Base-by-base conservation (phyloP, 352 stramenopile species). In the Pythium sukuiense region DNA sequence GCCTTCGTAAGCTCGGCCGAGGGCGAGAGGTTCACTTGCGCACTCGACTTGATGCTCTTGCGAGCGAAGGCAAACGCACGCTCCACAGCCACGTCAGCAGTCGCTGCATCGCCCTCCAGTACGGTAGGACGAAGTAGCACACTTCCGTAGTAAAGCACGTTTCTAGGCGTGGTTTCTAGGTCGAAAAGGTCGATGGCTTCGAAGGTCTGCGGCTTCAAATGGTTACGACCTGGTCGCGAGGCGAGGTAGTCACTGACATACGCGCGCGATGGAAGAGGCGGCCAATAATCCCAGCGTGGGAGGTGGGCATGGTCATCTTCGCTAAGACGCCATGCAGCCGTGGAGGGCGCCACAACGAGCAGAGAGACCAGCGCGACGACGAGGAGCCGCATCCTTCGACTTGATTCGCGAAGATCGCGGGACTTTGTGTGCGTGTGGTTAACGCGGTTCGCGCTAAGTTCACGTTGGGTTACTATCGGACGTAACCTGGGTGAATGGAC, bases 231-330 rank as follows among this genome's bases (percentile, higher is more conserved):
- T 1, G 85, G 85, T 54, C 72, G 60, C 24, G 85, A 90, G 13
- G 73, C 57, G 52, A 93, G 52, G 41, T 84, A 93, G 35, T 70
- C 72, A 30, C 79, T 87, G 73, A 93, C 90, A 49, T 72, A 72
- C 48, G 75, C 72, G 2, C 62, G 56, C 12, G 63, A 63, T 0
- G 68, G 59, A 35, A 93, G 73, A 52, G 80, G 77, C 14, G 77
- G 76, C 82, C 83, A 93, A 62, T 74, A 90, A 59, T 93, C 81
- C 85, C 85, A 93, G 58, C 71, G 80, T 20, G 53, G 52, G 9
- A 85, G 59, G 1, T 35, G 20, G 0, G 61, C 13, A 3, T 33
- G 43, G n/a, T 50, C 43, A 27, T 50, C 43, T 29, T 50, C 43
- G 20, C 43, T 8, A 3, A 29, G 2, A 14, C 43, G n/a, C 43